A percentile compares a stretch with the other conserved stretches of the same genome.
These are phyloP conservation scores for Saccharomycopsis sp. DNA, from an alignment of 805 yeast genomes.

Conservation along the genomic window DNA sequence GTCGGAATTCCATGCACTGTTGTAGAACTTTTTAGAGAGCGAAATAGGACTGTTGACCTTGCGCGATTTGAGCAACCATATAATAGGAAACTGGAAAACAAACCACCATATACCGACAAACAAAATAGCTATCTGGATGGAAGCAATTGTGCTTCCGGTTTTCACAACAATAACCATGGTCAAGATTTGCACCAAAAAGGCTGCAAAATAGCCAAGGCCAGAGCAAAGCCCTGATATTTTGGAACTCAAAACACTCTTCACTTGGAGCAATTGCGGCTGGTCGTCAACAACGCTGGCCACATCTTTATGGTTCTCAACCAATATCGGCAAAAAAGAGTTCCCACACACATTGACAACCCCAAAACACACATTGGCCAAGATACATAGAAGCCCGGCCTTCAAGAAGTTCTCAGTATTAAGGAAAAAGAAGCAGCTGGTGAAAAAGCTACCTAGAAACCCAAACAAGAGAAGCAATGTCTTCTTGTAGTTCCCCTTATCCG, in stretches of 20 bases:
- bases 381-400: slow-evolving; percentile 41
- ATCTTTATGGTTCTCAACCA: slow-evolving; percentile 40
- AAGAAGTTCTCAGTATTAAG: slow-evolving; percentile 28
- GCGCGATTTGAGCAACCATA: slow-evolving; percentile 39
- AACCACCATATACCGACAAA: slow-evolving; percentile 77
- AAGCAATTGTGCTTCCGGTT: slow-evolving; percentile 33
- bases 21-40: slow-evolving; percentile 17
- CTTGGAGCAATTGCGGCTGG: not conserved
- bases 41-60: slow-evolving; percentile 31
- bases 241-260: slow-evolving; percentile 38
- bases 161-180: slow-evolving; percentile 46
- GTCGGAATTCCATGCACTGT: slow-evolving; percentile 14
- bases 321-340: slow-evolving; percentile 60
- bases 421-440: slow-evolving; percentile 42
- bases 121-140: slow-evolving; percentile 52
- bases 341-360: slow-evolving; percentile 80
- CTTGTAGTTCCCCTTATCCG: slow-evolving; percentile 57
- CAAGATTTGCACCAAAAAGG: slow-evolving; percentile 55
- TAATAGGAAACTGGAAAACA: slow-evolving; percentile 58
- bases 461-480: slow-evolving; percentile 48
- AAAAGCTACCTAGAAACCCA: slow-evolving; percentile 51
- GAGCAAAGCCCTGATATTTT: slow-evolving; percentile 62
- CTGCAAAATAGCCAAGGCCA: slow-evolving; percentile 64
- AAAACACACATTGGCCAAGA: slow-evolving; percentile 59
- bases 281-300: slow-evolving; percentile 10